These are phyloP conservation scores for Strobilomyces dryophilus DNA, from an alignment of 768 basidiomycete species.

Conservation along the genomic window DNA sequence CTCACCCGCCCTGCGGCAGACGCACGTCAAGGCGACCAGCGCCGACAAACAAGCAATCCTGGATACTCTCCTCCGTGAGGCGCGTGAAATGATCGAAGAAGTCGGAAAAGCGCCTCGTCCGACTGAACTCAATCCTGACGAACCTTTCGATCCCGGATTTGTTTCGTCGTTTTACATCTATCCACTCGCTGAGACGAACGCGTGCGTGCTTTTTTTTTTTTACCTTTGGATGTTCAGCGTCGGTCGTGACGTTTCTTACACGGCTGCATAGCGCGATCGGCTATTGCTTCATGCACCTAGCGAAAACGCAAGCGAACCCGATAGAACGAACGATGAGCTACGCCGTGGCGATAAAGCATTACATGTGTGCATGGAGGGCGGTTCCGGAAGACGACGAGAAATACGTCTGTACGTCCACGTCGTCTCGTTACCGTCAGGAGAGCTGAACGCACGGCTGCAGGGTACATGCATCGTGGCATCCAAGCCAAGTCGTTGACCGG, in stretches of 20 bases:
- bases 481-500: background rate
- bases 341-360: background rate
- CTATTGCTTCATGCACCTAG: background rate
- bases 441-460: background rate
- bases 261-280: background rate
- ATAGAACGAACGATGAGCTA: background rate
- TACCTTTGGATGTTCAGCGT: too few relatives aligned
- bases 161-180: conserved; percentile 2
- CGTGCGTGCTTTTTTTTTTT: background rate
- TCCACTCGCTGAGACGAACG: background rate
- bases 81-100: background rate
- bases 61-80: background rate
- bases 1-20: background rate
- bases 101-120: background rate
- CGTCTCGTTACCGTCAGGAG: background rate
- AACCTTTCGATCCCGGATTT: background rate
- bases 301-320: background rate
- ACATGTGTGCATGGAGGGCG: background rate
- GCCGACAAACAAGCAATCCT: background rate
- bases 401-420: background rate
- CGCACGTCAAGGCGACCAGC: background rate
- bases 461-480: background rate
- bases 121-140: background rate
- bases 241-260: too few relatives aligned
- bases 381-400: conserved; percentile 6